Evolutionary conservation across 2,329 filamentous ascomycete genomes (phyloP), one percentile per base, ranked within the genome.

Genomic region (Cladosporium cucumerinum): DNA sequence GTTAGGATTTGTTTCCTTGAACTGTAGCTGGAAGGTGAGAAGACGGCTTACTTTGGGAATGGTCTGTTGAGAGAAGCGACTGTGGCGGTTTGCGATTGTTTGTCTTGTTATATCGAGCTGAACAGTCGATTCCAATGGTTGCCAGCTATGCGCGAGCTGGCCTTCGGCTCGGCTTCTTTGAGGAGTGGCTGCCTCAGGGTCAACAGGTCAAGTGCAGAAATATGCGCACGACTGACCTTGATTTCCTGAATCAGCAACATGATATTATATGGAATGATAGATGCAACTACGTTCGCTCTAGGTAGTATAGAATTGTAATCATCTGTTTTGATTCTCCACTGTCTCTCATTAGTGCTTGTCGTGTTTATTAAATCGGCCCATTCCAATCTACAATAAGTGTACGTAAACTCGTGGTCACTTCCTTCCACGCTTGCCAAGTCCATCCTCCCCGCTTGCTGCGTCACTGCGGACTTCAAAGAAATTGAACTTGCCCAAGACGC

Each of bases 401-500:
- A 46, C n/a, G 39, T 21, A 46, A 11, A 46, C n/a, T 23, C 1
- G 18, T 46, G 39, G 18, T n/a, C n/a, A 21, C 7, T 21, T 23
- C 39, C n/a, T 46, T 46, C 39, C n/a, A 21, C 14, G 16, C n/a
- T 16, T 48, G 57, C 54, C 54, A 51, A 26, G 59, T 32, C 52
- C 21, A 26, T 18, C 26, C 26, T 30, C 28, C 32, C 21, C 54
- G 54, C 55, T 10, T 58, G 25, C 39, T 59, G 46, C 62, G 62
- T 64, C 62, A 64, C 32, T 58, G 36, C 55, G 63, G 49, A 60
- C 51, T 54, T 59, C 57, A 59, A 51, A 62, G 60, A 62, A 62
- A 62, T 62, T 62, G 60, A 62, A 30, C 49, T 18, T 11, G 30
- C 58, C 28, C 43, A 26, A n/a, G 49, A 55, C 32, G 32, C 60